A percentile compares a stretch with the other conserved stretches of the same genome.
Evolutionary conservation across 495 filamentous ascomycete genomes (phyloP).

Genomic region (Daldinia caldariorum): DNA sequence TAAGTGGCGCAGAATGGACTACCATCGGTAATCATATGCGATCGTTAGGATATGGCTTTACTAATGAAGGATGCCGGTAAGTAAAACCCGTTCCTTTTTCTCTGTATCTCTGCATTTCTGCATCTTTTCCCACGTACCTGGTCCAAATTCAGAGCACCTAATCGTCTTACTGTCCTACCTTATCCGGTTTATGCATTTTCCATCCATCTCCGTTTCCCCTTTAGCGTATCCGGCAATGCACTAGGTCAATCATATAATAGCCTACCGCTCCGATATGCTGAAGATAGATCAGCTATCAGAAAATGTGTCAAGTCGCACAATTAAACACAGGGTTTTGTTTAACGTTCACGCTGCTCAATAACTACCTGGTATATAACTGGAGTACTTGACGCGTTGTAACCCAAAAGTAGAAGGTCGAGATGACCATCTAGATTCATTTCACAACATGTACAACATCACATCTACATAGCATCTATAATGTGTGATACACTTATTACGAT

Average conservation of each 20-base stretch:
- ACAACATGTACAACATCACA: background rate
- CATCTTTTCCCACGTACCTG: conserved; percentile 12
- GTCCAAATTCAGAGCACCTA: background rate
- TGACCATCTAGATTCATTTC: background rate
- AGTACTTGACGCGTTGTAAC: background rate
- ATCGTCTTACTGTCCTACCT: background rate
- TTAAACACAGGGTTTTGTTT: conserved; percentile 1
- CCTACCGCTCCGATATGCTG: background rate
- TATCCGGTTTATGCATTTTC: no score
- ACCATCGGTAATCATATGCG: conserved; percentile 64
- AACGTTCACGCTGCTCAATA: background rate
- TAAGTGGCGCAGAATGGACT: conserved; percentile 63
- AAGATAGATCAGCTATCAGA: conserved; percentile 12
- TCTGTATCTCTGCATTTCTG: no score
- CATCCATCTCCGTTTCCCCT: background rate
- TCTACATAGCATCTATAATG: background rate
- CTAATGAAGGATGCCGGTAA: conserved; percentile 65
- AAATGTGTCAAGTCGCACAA: conserved; percentile 5
- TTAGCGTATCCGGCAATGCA: conserved; percentile 5
- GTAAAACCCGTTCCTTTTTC: conserved; percentile 35
- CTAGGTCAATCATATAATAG: background rate
- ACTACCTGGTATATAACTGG: background rate
- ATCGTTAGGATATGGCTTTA: conserved; percentile 61
- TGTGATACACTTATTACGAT: background rate
- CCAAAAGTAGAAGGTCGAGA: background rate